These are phyloP conservation scores for Parasarocladium wereldwijsianum DNA, from an alignment of 2,329 filamentous ascomycete species.

Conservation along the genomic window DNA sequence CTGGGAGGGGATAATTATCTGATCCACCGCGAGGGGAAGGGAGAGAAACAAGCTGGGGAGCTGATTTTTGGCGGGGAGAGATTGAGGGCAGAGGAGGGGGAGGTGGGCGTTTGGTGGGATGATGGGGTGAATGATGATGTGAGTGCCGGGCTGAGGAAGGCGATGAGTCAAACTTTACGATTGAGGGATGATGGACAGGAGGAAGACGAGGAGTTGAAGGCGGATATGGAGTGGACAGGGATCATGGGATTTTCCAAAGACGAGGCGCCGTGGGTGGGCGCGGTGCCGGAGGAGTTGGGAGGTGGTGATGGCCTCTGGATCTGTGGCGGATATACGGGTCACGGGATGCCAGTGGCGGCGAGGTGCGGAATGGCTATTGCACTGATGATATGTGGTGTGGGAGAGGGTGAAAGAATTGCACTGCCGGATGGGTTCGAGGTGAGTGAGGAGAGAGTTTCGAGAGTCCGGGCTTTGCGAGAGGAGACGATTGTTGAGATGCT, in stretches of 20 bases:
- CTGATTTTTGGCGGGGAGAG: constrained; percentile 61
- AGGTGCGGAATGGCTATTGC: constrained; percentile 50
- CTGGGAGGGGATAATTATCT: constrained; percentile 43
- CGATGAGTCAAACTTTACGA: constrained; percentile 26
- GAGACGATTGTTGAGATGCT: constrained; percentile 14
- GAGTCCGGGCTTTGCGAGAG: constrained; percentile 5
- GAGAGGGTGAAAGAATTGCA: constrained; percentile 23
- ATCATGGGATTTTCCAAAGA: constrained; percentile 68
- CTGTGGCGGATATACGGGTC: constrained; percentile 54
- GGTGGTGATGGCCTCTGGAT: constrained; percentile 45
- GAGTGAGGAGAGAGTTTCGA: constrained; percentile 16
- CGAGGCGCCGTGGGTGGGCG: constrained; percentile 54
- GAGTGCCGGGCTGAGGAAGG: constrained; percentile 36
- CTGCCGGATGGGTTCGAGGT: constrained; percentile 28
- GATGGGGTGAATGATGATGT: constrained; percentile 39
- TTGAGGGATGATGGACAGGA: constrained; percentile 18
- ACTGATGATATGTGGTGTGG: constrained; percentile 36
- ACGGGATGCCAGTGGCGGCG: constrained; percentile 64
- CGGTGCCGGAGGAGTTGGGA: constrained; percentile 36
- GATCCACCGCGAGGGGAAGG: constrained; percentile 47
- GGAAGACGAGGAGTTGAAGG: constrained; percentile 29
- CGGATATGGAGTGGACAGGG: constrained; percentile 58
- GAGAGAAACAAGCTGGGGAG: constrained; percentile 27
- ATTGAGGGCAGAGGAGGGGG: constrained; percentile 29
- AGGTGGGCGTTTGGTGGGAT: constrained; percentile 44